Percentiles rank a stretch among this genome's conserved stretches.
These are phyloP conservation scores for Erodium chrysanthum DNA, from an alignment of 441 rosid genomes.

Conservation along the genomic window DNA sequence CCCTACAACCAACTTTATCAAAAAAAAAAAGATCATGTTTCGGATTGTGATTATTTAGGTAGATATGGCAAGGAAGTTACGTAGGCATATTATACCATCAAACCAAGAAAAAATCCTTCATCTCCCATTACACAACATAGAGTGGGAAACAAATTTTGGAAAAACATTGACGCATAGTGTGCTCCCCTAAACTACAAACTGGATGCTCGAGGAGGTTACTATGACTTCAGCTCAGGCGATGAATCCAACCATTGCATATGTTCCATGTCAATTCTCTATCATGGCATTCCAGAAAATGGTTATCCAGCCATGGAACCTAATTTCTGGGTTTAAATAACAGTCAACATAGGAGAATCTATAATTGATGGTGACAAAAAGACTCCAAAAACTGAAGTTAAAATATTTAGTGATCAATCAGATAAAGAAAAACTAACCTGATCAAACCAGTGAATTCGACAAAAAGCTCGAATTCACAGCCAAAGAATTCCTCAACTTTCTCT, in stretches of 20 bases:
- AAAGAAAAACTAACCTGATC: slow-evolving; percentile 39
- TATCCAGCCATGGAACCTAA: not conserved
- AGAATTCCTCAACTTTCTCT: slow-evolving; percentile 69
- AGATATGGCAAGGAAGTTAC: not conserved
- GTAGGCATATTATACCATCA: not conserved
- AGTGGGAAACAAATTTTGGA: not conserved
- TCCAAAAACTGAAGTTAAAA: not conserved
- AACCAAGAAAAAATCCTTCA: not conserved
- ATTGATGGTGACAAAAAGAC: not conserved
- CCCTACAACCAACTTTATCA: too few relatives aligned
- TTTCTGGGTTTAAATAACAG: not conserved
- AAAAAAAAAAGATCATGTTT: not conserved
- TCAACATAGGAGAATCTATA: not conserved
- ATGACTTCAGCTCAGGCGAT: not conserved
- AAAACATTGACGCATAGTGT: not conserved
- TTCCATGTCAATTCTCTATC: not conserved
- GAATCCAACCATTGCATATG: not conserved
- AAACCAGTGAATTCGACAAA: slow-evolving; percentile 82
- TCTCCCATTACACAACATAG: not conserved
- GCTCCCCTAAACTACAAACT: not conserved
- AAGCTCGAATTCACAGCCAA: slow-evolving; percentile 72
- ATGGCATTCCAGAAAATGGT: not conserved
- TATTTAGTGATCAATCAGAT: not conserved
- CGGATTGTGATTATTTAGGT: not conserved
- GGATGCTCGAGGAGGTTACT: not conserved